Conservation (phyloP, 345 rosid species). For the Psidium guajava region DNA sequence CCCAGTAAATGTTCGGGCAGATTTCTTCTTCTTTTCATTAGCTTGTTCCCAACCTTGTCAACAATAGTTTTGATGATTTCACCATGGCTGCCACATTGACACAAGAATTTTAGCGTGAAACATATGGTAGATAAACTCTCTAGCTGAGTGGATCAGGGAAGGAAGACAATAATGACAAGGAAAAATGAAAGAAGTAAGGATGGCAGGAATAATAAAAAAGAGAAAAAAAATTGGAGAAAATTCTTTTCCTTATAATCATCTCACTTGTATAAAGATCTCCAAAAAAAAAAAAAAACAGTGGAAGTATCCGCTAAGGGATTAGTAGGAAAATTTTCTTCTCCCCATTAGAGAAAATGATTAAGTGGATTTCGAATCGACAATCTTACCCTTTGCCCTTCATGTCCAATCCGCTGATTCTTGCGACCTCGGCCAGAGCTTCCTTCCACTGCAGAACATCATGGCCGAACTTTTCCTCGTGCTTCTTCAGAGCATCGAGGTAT, state of each 20-base stretch:
- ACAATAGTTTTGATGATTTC: not conserved
- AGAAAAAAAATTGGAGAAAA: not conserved
- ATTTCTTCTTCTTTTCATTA: not conserved
- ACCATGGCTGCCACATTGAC: not conserved
- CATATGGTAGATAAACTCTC: not conserved
- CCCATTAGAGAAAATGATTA: too few species aligned
- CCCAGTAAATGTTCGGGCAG: not conserved
- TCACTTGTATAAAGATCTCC: not conserved
- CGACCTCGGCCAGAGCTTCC: too few species aligned
- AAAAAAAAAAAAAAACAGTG: not conserved
- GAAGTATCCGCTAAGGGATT: not conserved
- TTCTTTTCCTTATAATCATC: not conserved
- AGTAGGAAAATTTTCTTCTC: not conserved
- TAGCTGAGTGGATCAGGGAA: not conserved
- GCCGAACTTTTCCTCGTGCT: not conserved
- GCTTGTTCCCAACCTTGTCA: not conserved
- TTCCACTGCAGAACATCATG: not conserved
- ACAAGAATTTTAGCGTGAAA: not conserved
- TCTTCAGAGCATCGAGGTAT: not conserved
- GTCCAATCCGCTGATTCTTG: too few species aligned
- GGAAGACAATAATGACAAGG: not conserved
- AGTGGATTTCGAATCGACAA: too few species aligned
- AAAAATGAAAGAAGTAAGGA: not conserved
- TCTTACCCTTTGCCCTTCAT: too few species aligned
- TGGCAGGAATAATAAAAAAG: not conserved